Evolutionary conservation across 2,329 filamentous ascomycete species (phyloP).

Genomic region (Tolypocladium capitatum): DNA sequence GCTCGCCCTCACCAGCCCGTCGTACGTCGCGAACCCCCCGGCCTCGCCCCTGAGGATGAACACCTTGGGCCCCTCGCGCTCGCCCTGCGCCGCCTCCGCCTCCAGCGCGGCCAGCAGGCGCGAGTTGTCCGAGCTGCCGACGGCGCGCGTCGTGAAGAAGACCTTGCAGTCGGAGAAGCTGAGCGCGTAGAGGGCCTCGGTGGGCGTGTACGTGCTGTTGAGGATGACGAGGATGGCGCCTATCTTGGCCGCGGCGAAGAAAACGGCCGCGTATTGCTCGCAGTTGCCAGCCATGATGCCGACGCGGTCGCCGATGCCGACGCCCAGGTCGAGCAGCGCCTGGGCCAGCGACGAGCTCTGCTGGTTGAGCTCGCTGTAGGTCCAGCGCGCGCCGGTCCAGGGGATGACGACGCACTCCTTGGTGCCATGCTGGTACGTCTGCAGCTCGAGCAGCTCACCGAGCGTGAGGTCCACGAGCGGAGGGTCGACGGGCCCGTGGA

Average conservation of each 20-base stretch:
- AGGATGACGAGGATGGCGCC: slow-evolving; percentile 61
- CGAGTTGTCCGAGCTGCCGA: slow-evolving; percentile 52
- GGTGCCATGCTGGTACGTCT: slow-evolving; percentile 50
- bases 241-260: slow-evolving; percentile 57
- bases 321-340: slow-evolving; percentile 53
- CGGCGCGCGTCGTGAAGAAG: slow-evolving; percentile 58
- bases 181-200: slow-evolving; percentile 58
- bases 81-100: slow-evolving; percentile 25
- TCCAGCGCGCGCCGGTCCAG: slow-evolving; percentile 65
- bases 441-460: slow-evolving; percentile 58
- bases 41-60: slow-evolving; percentile 46
- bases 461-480: slow-evolving; percentile 59
- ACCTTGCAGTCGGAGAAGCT: slow-evolving; percentile 60
- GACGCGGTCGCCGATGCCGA: slow-evolving; percentile 55
- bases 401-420: slow-evolving; percentile 60
- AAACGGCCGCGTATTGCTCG: slow-evolving; percentile 67
- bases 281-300: slow-evolving; percentile 69
- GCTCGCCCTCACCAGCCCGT: slow-evolving; percentile 41
- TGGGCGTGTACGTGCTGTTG: slow-evolving; percentile 70
- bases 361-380: slow-evolving; percentile 50
- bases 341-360: slow-evolving; percentile 49
- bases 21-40: slow-evolving; percentile 44
- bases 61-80: slow-evolving; percentile 28
- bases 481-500: slow-evolving; percentile 56
- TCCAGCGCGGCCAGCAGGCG: slow-evolving; percentile 42